Evolutionary conservation across 2,329 filamentous ascomycete species (phyloP), one percentile per base, ranked within the genome.

Genomic region (Fusarium newnesense): DNA sequence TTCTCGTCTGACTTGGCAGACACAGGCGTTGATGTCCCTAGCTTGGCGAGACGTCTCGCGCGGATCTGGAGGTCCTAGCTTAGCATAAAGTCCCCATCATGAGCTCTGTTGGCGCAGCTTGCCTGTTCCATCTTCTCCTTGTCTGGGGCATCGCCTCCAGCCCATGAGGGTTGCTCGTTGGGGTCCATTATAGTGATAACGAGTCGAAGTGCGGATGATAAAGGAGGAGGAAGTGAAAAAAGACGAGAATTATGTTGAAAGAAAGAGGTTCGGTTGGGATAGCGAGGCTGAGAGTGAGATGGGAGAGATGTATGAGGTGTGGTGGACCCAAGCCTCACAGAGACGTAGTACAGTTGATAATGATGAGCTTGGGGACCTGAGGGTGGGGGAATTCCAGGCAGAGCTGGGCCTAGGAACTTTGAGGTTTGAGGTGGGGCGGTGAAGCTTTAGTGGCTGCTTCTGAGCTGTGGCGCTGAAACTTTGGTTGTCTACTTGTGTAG

Each of bases 71-170:
- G 9, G 18, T 37, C 43, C 9, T 42, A 34, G 9, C 42, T 76
- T 72, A 75, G 62, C 47, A 67, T 37, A 43, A 21, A 44, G 18
- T 36, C 40, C 37, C 58, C 59, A 74, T 69, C 70, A 70, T 70
- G 67, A 67, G 65, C 50, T 53, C 61, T 47, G 62, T 43, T 49
- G 44, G 63, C 64, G 64, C 67, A 59, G 69, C 80, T 77, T 79
- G 85, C 87, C 85, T 88, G 85, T 68, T 88, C 87, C 87, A 89
- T 89, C 79, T 87, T 88, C 78, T 89, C 87, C 77, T 86, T 85
- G 75, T 89, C 87, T 28, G 88, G 88, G 67, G 86, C 88, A 75
- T 89, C 88, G 54, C 83, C 83, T 75, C 81, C 81, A 47, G 79
- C 76, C 73, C 80, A 80, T 28, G 82, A 80, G 26, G 79, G 81